Percentiles rank a stretch among this genome's conserved stretches.
phyloP scores from a whole-genome alignment of 768 basidiomycete genomes.

The Filobasidium floriforme region DNA sequence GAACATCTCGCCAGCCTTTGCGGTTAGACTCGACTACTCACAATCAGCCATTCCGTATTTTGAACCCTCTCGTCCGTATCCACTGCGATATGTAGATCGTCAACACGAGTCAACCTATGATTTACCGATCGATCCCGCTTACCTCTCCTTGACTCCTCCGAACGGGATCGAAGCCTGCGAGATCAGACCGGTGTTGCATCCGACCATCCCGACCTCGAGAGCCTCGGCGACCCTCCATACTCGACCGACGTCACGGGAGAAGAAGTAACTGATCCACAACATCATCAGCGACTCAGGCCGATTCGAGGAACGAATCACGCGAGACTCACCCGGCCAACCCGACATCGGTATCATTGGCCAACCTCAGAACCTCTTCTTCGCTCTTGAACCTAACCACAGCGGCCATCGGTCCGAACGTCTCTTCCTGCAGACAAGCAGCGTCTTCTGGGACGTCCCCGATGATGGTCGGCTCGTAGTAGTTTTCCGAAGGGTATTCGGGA shows the following conservation, averaged over 20 bases:
- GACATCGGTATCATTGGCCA: constrained; percentile 69
- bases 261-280: constrained; percentile 61
- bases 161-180: constrained; percentile 76
- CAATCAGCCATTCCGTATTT: constrained; percentile 76
- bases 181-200: constrained; percentile 39
- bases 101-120: neutral
- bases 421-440: constrained; percentile 59
- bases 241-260: constrained; percentile 71
- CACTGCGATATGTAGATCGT: constrained; percentile 35
- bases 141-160: constrained; percentile 63
- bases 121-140: neutral
- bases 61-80: constrained; percentile 71
- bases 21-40: neutral
- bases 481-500: constrained; percentile 45
- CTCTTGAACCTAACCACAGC: constrained; percentile 76
- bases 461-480: constrained; percentile 81
- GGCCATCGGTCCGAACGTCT: constrained; percentile 74
- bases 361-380: constrained; percentile 75
- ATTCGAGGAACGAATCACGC: neutral
- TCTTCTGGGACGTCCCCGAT: constrained; percentile 69
- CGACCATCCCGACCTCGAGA: constrained; percentile 82
- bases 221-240: constrained; percentile 92
- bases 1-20: neutral
- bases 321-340: constrained; percentile 65
- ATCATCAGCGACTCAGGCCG: neutral